Evolutionary conservation across 2,329 filamentous ascomycete species (phyloP), one percentile per base, ranked within the genome.

Genomic region (Sclerotinia subarctica): DNA sequence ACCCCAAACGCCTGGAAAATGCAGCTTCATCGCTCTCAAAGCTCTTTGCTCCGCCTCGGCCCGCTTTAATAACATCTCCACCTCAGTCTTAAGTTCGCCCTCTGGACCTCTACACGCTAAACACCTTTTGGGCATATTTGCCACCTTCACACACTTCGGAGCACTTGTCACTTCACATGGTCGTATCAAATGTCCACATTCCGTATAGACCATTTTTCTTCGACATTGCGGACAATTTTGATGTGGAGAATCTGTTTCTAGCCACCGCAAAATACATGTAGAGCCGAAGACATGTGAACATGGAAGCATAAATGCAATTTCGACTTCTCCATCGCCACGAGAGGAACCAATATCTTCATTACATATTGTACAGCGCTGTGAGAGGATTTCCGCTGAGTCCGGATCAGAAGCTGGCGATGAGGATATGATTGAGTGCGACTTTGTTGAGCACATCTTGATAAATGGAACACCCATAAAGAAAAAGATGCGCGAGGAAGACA

Each of bases 221-320:
- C 75, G 63, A 67, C 75, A 76, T 17, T 62, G 59, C 2, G 75
- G 75, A 62, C 75, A 76, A 42, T 75, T 71, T 26, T 68, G 67
- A 51, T 74, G 65, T 0, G 52, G 54, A 19, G 73, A 75, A 10
- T 72, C 70, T 35, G 29, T 66, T 26, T 71, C 66, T 0, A 76
- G 66, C 75, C 75, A 76, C 2, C 72, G 73, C 8, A 65, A 49
- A 19, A 76, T 75, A 47, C 75, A 76, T 26, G 70, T 49, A 17
- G 60, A 69, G 0, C 74, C 75, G 56, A 76, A 76, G 38, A 72
- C 59, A 47, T 76, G 75, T 3, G 68, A 67, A 32, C 75, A 76
- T 1, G 75, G 75, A 5, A 76, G 63, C 13, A 72, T 68, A 29
- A 67, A 64, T 6, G 69, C 66, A 6, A 17, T 60, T 65, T 76